phyloP scores from a whole-genome alignment of 106 monocot species.

The Ottelia alismoides region DNA sequence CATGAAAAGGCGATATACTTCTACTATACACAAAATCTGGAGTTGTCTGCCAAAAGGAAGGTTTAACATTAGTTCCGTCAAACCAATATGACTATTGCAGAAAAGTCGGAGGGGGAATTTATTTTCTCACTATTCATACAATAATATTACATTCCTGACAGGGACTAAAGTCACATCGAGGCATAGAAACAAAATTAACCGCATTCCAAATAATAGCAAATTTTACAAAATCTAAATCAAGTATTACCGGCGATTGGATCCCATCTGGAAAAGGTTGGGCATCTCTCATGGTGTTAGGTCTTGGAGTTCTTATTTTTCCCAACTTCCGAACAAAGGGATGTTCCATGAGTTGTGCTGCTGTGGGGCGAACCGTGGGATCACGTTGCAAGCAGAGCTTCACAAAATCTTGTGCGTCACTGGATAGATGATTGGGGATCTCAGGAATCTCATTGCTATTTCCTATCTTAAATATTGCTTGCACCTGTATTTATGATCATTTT shows the following conservation, averaged over 20 bases:
- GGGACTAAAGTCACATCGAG: too few relatives aligned
- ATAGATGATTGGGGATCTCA: constrained; percentile 80
- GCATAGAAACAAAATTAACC: background rate
- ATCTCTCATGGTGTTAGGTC: constrained; percentile 15
- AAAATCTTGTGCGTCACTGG: constrained; percentile 65
- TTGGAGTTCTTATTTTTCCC: constrained; percentile 24
- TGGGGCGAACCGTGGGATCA: constrained; percentile 65
- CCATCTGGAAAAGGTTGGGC: constrained; percentile 28
- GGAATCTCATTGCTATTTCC: constrained; percentile 95
- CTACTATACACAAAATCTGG: constrained; percentile 18
- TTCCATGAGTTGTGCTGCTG: constrained; percentile 61
- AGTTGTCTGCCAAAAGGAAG: constrained; percentile 8
- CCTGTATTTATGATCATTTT: constrained; percentile 23
- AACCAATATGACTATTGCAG: too few relatives aligned
- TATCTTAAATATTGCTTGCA: constrained; percentile 97
- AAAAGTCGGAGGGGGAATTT: too few relatives aligned
- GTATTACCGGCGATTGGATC: constrained; percentile 19
- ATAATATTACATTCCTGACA: too few relatives aligned
- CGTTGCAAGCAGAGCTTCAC: constrained; percentile 73
- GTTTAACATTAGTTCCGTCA: too few relatives aligned
- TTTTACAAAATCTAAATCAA: background rate
- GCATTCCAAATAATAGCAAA: background rate
- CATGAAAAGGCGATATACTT: constrained; percentile 37
- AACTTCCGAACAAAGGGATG: constrained; percentile 80
- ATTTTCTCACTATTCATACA: too few relatives aligned